These are phyloP conservation scores for Cytospora chrysosperma DNA, from an alignment of 2,329 filamentous ascomycete species.

Conservation along the genomic window DNA sequence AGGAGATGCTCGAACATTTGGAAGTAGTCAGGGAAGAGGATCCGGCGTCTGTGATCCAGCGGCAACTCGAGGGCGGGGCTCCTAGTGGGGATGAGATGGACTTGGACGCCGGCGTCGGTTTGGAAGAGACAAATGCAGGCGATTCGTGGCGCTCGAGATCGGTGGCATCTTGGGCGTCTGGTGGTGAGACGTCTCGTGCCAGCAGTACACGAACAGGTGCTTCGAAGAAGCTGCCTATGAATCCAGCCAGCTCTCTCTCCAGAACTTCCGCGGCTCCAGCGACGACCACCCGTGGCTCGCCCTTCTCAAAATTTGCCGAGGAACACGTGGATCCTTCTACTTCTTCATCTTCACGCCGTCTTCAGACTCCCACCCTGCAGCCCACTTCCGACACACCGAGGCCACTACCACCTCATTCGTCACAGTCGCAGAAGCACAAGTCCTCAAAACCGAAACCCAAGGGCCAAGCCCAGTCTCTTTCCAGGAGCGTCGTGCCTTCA, in stretches of 20 bases:
- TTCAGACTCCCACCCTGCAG: background rate
- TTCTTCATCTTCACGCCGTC: background rate
- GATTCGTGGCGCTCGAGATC: background rate
- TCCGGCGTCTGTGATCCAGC: conserved; percentile 30
- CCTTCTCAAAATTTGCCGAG: background rate
- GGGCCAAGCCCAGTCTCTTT: background rate
- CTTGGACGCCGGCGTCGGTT: conserved; percentile 6
- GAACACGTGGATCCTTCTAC: background rate
- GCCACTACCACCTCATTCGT: conserved; percentile 1
- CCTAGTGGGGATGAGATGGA: background rate
- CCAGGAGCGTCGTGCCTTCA: background rate
- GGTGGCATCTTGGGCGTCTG: background rate
- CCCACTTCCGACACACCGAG: conserved; percentile 12
- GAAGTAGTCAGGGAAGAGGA: conserved; percentile 28
- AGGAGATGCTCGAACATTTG: conserved; percentile 18
- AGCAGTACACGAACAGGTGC: conserved; percentile 19
- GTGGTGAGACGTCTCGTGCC: conserved; percentile 17
- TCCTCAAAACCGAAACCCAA: background rate
- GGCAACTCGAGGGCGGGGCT: conserved; percentile 30
- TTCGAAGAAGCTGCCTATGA: background rate
- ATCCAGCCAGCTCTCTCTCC: background rate
- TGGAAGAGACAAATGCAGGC: conserved; percentile 17
- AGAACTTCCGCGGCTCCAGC: background rate
- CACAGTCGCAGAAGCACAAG: background rate
- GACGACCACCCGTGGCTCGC: background rate